Conservation (phyloP, 2,329 filamentous ascomycete genomes). For the Ophiostoma sp. region DNA sequence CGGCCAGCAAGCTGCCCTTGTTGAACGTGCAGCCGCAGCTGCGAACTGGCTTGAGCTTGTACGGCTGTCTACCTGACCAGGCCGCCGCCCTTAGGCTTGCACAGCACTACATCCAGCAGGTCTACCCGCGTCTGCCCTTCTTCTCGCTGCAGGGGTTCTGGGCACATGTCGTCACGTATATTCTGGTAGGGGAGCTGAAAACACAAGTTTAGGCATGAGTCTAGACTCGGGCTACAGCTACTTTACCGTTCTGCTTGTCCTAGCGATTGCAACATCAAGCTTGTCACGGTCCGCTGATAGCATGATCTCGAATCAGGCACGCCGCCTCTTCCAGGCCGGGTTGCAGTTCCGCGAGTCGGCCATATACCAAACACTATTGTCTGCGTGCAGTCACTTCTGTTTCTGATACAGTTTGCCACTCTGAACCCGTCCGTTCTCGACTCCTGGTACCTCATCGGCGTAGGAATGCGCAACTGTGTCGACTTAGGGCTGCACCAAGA, state of each 20-base stretch:
- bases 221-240: conserved; percentile 25
- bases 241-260: conserved; percentile 29
- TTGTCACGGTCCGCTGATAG: conserved; percentile 29
- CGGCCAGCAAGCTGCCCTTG: not conserved
- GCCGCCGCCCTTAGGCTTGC: conserved; percentile 26
- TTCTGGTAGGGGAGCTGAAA: not conserved
- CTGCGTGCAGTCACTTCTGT: conserved; percentile 29
- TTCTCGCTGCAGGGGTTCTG: conserved; percentile 30
- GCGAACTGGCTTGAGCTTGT: not conserved
- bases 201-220: not conserved
- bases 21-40: not conserved
- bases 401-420: conserved; percentile 30
- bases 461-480: conserved; percentile 29
- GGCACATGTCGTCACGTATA: conserved; percentile 29
- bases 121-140: conserved; percentile 29
- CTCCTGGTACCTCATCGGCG: conserved; percentile 29
- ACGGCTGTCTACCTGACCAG: conserved; percentile 24
- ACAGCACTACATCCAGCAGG: conserved; percentile 28
- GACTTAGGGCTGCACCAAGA: conserved; percentile 29
- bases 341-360: conserved; percentile 29
- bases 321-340: conserved; percentile 28
- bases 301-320: conserved; percentile 27
- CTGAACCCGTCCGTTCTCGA: conserved; percentile 29
- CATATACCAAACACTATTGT: conserved; percentile 28
- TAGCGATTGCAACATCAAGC: conserved; percentile 29